phyloP scores from a whole-genome alignment of 129 eudicot species.

The Centrapalus pauciflorus region DNA sequence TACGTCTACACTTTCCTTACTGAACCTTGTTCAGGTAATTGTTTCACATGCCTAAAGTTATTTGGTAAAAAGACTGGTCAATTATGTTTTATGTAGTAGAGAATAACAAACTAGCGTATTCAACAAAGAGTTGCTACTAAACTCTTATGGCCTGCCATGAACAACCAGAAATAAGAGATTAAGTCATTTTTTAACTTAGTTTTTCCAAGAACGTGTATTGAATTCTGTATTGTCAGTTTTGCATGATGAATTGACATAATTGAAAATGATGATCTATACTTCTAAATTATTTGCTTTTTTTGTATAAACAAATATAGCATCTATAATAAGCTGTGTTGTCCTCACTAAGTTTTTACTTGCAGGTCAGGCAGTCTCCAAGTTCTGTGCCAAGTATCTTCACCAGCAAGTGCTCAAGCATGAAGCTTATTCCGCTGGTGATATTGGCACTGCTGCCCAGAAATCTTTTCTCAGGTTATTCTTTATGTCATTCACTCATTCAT shows the following conservation, averaged over 20 bases:
- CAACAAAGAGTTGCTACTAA: neutral
- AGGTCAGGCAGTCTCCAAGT: conserved; percentile 87
- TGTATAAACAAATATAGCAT: no score
- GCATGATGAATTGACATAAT: neutral
- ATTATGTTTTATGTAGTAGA: no score
- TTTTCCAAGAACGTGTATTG: neutral
- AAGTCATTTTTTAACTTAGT: neutral
- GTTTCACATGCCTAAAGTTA: neutral
- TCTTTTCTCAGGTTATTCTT: conserved; percentile 77
- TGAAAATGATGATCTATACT: neutral
- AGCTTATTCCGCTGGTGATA: conserved; percentile 65
- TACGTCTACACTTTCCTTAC: neutral
- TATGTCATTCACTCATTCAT: neutral
- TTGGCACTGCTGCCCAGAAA: conserved; percentile 53
- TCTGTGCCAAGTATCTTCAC: conserved; percentile 92
- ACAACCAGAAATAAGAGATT: neutral
- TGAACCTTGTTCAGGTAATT: neutral
- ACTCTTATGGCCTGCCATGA: neutral
- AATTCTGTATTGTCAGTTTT: neutral
- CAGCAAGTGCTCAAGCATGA: conserved; percentile 69
- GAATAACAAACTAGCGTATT: no score
- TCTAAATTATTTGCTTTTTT: no score
- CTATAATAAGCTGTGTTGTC: neutral
- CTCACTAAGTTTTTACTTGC: conserved; percentile 27
- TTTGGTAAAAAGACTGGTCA: no score